Evolutionary conservation across 1,139 yeast genomes (phyloP).

Genomic region (Blastobotrys buckinghamii): DNA sequence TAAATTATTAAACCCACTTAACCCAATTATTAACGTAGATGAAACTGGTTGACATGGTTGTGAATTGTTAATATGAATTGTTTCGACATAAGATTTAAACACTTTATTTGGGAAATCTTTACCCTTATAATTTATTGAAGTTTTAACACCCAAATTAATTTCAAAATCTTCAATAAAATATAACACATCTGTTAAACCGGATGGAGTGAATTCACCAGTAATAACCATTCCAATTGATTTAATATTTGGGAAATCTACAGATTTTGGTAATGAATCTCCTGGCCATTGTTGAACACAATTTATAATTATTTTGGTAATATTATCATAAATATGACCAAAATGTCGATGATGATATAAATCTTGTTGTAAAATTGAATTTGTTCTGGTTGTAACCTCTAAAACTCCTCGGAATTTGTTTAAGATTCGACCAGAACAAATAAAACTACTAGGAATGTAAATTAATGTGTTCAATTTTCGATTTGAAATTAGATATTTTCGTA

Average conservation of each 20-base stretch:
- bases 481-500: neutral
- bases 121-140: neutral
- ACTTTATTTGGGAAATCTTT: neutral
- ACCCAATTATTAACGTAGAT: neutral
- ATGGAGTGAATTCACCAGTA: neutral
- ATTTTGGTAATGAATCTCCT: neutral
- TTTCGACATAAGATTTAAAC: neutral
- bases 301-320: neutral
- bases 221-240: neutral
- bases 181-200: neutral
- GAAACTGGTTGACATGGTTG: neutral
- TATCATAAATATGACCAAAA: neutral
- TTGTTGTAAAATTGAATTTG: neutral
- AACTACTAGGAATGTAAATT: neutral
- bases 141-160: no score
- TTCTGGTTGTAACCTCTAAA: neutral
- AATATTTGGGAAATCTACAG: neutral
- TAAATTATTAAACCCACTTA: neutral
- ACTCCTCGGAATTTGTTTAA: neutral
- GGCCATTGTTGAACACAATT: neutral
- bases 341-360: neutral
- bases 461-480: neutral
- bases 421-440: neutral
- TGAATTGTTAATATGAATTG: neutral
- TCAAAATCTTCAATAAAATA: no score